A percentile compares a stretch with the other conserved stretches of the same genome.
Evolutionary conservation across 164 flowering plant genomes (phyloP).

Genomic region (Stephania japonica): DNA sequence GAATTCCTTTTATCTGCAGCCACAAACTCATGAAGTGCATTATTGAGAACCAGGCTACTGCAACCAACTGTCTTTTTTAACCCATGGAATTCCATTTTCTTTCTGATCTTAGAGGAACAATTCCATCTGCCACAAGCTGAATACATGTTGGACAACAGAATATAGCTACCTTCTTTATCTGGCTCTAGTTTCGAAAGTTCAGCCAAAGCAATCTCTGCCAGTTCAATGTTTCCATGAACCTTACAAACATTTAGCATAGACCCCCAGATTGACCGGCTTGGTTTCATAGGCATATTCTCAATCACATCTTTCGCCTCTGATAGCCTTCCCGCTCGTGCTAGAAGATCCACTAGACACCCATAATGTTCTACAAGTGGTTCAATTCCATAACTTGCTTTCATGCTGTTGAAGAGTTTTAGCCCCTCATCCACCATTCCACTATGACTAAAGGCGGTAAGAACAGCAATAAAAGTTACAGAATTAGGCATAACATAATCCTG

Average conservation of each 20-base stretch:
- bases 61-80: conserved; percentile 51
- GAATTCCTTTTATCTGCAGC: conserved; percentile 40
- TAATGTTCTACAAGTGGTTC: conserved; percentile 45
- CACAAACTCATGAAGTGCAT: conserved; percentile 30
- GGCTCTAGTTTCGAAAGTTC: conserved; percentile 49
- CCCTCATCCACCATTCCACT: conserved; percentile 42
- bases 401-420: conserved; percentile 24
- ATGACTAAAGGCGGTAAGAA: conserved; percentile 49
- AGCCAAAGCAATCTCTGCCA: conserved; percentile 37
- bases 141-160: conserved; percentile 42
- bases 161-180: conserved; percentile 44
- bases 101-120: conserved; percentile 33
- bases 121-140: conserved; percentile 40
- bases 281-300: conserved; percentile 41
- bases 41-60: conserved; percentile 40
- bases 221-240: conserved; percentile 28
- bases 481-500: conserved; percentile 35
- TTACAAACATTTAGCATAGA: conserved; percentile 37
- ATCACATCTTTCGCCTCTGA: conserved; percentile 34
- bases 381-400: conserved; percentile 35
- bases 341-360: conserved; percentile 50
- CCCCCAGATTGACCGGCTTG: conserved; percentile 51
- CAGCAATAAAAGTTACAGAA: conserved; percentile 37
- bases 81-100: conserved; percentile 38
- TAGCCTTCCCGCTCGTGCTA: conserved; percentile 43